phyloP scores from a whole-genome alignment of 192 early-diverging fungal genomes.

The Globomyces pollinis-pini region DNA sequence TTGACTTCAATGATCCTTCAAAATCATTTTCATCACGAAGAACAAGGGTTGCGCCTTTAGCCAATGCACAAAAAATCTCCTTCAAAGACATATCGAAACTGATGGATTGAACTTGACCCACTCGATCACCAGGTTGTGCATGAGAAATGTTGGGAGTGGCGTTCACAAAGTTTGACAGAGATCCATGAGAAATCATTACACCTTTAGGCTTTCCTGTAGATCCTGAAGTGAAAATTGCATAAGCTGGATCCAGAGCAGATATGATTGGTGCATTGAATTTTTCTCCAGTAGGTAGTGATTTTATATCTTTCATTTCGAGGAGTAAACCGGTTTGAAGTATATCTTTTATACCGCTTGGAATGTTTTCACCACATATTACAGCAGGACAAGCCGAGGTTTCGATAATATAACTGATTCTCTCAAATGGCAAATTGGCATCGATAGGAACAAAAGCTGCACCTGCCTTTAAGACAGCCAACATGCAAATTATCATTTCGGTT shows the following conservation, averaged over 20 bases:
- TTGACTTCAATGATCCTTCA: not conserved
- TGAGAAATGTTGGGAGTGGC: too few relatives aligned
- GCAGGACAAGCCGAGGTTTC: not conserved
- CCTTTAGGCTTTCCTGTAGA: slow-evolving; percentile 39
- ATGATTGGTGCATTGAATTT: not conserved
- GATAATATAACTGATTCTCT: slow-evolving; percentile 25
- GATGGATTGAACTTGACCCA: slow-evolving; percentile 15
- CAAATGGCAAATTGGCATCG: slow-evolving; percentile 8
- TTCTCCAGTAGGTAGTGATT: not conserved
- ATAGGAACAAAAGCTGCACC: slow-evolving; percentile 24
- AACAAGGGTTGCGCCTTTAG: slow-evolving; percentile 8
- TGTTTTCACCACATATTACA: not conserved
- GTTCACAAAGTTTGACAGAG: slow-evolving; percentile 9
- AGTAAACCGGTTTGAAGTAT: too few relatives aligned
- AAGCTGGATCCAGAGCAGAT: slow-evolving; percentile 18
- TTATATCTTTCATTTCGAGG: not conserved
- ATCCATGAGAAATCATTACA: slow-evolving; percentile 16
- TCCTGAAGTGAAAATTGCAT: slow-evolving; percentile 34
- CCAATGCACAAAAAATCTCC: slow-evolving; percentile 20
- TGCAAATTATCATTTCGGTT: slow-evolving; percentile 18
- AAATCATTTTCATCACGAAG: slow-evolving; percentile 3
- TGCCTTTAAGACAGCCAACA: slow-evolving; percentile 23
- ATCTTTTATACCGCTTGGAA: not conserved
- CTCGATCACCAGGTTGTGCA: not conserved
- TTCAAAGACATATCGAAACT: slow-evolving; percentile 18